A percentile compares a stretch with the other conserved stretches of the same genome.
Evolutionary conservation across 345 rosid genomes (phyloP).

Genomic region (Cardamine resedifolia): DNA sequence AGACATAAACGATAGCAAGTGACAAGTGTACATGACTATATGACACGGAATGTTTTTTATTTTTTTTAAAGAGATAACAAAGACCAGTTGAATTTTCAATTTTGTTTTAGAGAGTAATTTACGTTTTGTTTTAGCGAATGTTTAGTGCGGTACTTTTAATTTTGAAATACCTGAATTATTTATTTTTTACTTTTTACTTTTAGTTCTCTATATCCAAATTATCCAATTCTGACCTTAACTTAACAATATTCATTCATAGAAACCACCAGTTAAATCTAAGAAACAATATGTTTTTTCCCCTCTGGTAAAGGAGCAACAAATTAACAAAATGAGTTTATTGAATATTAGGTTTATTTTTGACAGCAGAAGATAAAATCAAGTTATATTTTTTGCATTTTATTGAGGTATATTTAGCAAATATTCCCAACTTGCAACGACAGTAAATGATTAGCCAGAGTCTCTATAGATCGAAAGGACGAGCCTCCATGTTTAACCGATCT

Average conservation of each 20-base stretch:
- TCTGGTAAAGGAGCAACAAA: not conserved
- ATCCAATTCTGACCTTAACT: too few species aligned
- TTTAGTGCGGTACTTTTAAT: too few species aligned
- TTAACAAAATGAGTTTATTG: not conserved
- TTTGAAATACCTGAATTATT: too few species aligned
- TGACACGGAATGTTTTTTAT: not conserved
- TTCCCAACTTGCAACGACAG: conserved; percentile 5
- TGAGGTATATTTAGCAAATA: not conserved
- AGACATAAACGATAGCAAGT: not conserved
- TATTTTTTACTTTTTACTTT: too few species aligned
- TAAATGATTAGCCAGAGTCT: conserved; percentile 25
- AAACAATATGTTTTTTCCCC: too few species aligned
- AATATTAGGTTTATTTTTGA: not conserved
- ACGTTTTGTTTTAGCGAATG: too few species aligned
- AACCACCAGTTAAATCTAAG: too few species aligned
- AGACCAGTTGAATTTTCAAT: not conserved
- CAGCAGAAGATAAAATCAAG: not conserved
- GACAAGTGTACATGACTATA: conserved; percentile 15
- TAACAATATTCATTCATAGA: too few species aligned
- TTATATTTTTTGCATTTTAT: not conserved
- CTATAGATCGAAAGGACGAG: conserved; percentile 23
- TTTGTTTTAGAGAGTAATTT: too few species aligned
- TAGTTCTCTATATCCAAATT: too few species aligned
- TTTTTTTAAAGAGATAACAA: not conserved
- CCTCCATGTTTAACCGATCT: conserved; percentile 31